A percentile compares a stretch with the other conserved stretches of the same genome.
Evolutionary conservation across 345 rosid species (phyloP).

Genomic region (rapeseed (Brassica napus)): Da-Ae NC_063449.1:5580001-5580500

Average conservation of each 20-base stretch:
- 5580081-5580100: no score
- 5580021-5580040: no score
- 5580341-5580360: not conserved
- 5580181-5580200: not conserved
- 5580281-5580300: not conserved
- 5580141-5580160: not conserved
- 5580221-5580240: not conserved
- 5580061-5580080: no score
- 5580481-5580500: not conserved
- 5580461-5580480: not conserved
- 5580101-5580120: not conserved
- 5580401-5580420: not conserved
- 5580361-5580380: not conserved
- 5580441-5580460: not conserved
- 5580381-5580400: not conserved
- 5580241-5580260: not conserved
- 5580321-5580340: not conserved
- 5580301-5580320: no score
- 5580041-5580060: no score
- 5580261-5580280: not conserved
- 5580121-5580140: not conserved
- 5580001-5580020: no score
- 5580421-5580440: not conserved
- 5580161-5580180: not conserved
- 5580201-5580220: not conserved